These are phyloP conservation scores for Phytophthora cajani DNA, from an alignment of 352 stramenopile genomes.

Conservation along the genomic window DNA sequence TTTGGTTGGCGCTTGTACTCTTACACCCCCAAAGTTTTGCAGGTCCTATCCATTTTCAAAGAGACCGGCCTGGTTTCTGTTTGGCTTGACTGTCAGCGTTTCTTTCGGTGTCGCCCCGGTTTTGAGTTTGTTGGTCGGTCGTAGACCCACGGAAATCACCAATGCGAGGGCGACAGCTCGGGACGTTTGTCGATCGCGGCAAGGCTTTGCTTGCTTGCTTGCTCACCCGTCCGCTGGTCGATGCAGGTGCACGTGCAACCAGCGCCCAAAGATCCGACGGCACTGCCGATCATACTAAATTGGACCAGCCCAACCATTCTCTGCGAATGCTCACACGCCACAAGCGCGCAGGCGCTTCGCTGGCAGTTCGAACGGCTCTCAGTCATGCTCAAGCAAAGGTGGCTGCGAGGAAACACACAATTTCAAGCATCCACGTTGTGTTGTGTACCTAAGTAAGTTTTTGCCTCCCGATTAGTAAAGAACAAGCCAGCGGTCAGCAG, in stretches of 20 bases:
- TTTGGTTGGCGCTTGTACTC: not conserved
- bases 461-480: not conserved
- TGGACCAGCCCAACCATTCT: not conserved
- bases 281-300: not conserved
- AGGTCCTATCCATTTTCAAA: conserved; percentile 22
- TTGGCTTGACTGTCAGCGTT: conserved; percentile 25
- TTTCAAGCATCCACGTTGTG: not conserved
- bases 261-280: conserved; percentile 14
- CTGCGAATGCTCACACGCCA: not conserved
- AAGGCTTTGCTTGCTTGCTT: conserved; percentile 29
- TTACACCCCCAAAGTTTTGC: not conserved
- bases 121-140: conserved; percentile 17
- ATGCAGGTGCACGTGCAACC: not conserved
- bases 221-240: conserved; percentile 6
- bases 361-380: not conserved
- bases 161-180: conserved; percentile 37
- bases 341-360: not conserved
- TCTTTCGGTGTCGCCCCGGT: conserved; percentile 32
- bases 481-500: not conserved
- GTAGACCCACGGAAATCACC: conserved; percentile 21
- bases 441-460: no score
- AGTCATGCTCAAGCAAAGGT: not conserved
- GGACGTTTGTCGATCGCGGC: conserved; percentile 13
- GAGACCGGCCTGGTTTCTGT: conserved; percentile 22
- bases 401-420: not conserved